phyloP scores from a whole-genome alignment of 148 eudicot species.

The Agrostemma githago region DNA sequence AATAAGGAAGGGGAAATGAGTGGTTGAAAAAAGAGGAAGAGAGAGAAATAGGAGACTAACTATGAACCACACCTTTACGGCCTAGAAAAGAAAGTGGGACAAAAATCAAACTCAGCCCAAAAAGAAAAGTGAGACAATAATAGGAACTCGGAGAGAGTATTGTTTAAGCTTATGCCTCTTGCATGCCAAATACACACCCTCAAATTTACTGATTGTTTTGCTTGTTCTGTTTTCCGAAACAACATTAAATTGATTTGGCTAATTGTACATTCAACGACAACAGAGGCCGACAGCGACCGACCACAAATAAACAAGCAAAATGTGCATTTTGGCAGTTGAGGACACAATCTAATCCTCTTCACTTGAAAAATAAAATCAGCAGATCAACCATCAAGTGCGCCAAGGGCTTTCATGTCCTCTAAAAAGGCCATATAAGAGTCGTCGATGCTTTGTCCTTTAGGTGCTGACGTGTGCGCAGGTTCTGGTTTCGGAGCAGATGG shows the following conservation, averaged over 20 bases:
- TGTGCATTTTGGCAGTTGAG: background rate
- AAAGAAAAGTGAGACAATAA: too few species aligned
- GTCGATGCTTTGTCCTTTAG: slow-evolving; percentile 71
- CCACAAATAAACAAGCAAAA: background rate
- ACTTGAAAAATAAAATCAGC: background rate
- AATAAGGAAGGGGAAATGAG: too few species aligned
- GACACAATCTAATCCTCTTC: background rate
- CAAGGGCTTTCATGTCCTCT: slow-evolving; percentile 97
- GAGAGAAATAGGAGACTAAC: too few species aligned
- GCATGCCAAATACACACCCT: too few species aligned
- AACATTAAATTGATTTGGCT: slow-evolving; percentile 3
- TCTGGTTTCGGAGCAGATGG: slow-evolving; percentile 44
- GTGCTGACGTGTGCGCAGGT: slow-evolving; percentile 40
- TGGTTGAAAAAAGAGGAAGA: too few species aligned
- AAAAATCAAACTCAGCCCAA: too few species aligned
- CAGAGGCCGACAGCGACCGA: background rate
- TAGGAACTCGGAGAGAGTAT: too few species aligned
- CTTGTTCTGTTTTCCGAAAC: background rate
- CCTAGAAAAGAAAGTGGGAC: too few species aligned
- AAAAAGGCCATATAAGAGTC: slow-evolving; percentile 89
- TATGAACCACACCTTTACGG: too few species aligned
- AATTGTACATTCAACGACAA: background rate
- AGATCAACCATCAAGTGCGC: slow-evolving; percentile 81
- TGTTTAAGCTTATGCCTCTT: too few species aligned
- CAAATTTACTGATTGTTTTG: background rate